phyloP scores from a whole-genome alignment of 2,329 filamentous ascomycete species.

The Aspergillus cejpii region DNA sequence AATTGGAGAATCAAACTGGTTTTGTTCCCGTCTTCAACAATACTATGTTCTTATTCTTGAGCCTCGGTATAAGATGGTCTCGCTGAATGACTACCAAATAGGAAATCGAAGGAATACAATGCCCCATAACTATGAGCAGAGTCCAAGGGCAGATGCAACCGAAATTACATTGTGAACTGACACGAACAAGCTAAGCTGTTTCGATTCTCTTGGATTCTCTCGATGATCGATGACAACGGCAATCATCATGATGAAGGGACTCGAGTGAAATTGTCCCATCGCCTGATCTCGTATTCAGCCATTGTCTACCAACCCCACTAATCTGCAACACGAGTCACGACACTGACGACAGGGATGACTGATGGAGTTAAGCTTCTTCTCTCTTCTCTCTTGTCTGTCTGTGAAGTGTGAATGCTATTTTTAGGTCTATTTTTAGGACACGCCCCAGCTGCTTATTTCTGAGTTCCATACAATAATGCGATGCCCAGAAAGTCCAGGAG shows the following conservation, averaged over 20 bases:
- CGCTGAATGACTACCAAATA: background rate
- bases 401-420: background rate
- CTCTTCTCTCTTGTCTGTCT: too few relatives aligned
- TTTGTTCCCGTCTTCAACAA: too few relatives aligned
- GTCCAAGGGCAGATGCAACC: background rate
- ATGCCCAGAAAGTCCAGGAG: background rate
- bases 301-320: background rate
- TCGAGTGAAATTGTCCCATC: too few relatives aligned
- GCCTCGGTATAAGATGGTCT: too few relatives aligned
- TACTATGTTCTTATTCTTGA: too few relatives aligned
- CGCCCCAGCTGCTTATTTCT: background rate
- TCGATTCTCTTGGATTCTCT: too few relatives aligned
- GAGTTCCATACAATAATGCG: background rate
- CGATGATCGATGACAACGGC: too few relatives aligned
- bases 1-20: too few relatives aligned
- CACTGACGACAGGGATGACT: background rate
- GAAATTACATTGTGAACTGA: too few relatives aligned
- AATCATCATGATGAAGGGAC: too few relatives aligned
- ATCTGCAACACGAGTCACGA: constrained; percentile 1
- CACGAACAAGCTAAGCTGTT: background rate
- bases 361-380: background rate
- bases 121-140: background rate
- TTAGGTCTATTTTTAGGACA: background rate
- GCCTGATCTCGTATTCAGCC: background rate
- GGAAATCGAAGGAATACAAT: background rate